These are phyloP conservation scores for Salinomyces thailandicus DNA, from an alignment of 2,329 filamentous ascomycete species.

Conservation along the genomic window DNA sequence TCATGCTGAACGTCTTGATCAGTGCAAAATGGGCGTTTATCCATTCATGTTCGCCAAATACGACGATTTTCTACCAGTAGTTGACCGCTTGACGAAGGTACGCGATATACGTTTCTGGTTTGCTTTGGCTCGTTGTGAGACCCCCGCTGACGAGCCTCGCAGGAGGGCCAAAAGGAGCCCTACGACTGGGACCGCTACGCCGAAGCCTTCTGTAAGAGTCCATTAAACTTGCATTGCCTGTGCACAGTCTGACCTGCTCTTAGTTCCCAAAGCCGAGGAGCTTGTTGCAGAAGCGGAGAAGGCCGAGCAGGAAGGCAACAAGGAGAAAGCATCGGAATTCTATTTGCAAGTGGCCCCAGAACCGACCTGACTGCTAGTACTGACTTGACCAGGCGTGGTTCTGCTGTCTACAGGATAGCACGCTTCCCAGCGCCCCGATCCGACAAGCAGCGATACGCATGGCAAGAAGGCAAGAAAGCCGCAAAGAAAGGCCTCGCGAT, in stretches of 20 bases:
- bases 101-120: no score
- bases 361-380: background rate
- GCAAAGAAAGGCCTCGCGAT: constrained; percentile 47
- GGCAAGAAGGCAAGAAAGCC: constrained; percentile 53
- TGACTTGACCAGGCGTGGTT: constrained; percentile 42
- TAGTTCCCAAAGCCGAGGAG: constrained; percentile 46
- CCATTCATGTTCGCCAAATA: constrained; percentile 59
- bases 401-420: constrained; percentile 62
- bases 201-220: constrained; percentile 34
- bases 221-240: background rate
- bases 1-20: no score
- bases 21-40: constrained; percentile 43
- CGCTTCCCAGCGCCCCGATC: constrained; percentile 52
- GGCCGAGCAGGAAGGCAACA: constrained; percentile 40
- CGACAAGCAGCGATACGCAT: constrained; percentile 48
- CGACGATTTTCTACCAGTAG: constrained; percentile 60
- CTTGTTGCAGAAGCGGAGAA: constrained; percentile 46
- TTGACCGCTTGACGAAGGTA: constrained; percentile 50
- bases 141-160: background rate
- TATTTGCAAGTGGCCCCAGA: constrained; percentile 40
- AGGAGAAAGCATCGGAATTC: constrained; percentile 46
- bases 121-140: background rate
- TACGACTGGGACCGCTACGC: constrained; percentile 56
- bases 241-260: background rate
- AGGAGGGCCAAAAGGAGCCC: constrained; percentile 53